Evolutionary conservation across 805 yeast genomes (phyloP).

Genomic region (Clavispora carvajalis): DNA sequence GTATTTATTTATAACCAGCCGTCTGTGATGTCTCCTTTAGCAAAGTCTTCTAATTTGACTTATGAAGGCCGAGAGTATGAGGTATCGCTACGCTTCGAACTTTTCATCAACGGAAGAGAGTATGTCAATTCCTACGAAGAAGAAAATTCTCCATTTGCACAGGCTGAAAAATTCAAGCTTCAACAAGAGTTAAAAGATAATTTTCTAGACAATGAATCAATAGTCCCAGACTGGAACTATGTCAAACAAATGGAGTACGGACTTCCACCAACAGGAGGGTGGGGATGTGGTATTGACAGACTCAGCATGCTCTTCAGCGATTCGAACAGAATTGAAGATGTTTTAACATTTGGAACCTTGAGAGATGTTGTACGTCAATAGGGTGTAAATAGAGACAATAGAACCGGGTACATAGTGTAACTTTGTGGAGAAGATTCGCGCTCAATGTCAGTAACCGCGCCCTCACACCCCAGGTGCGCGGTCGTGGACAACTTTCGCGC

Average conservation of each 20-base stretch:
- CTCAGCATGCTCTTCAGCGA: constrained; percentile 73
- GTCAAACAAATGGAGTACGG: constrained; percentile 84
- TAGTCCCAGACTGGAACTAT: constrained; percentile 68
- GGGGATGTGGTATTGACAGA: constrained; percentile 94
- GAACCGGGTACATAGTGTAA: constrained; percentile 1
- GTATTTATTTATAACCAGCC: constrained; percentile 82
- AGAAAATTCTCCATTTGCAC: constrained; percentile 81
- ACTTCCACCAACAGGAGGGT: constrained; percentile 96
- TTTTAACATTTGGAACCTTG: constrained; percentile 68
- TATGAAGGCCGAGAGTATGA: constrained; percentile 28
- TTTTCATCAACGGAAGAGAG: constrained; percentile 76
- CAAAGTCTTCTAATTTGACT: constrained; percentile 50
- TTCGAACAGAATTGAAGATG: constrained; percentile 63
- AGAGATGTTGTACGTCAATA: constrained; percentile 64
- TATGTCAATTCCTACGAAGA: constrained; percentile 93
- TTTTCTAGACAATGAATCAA: constrained; percentile 54
- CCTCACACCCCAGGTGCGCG: neutral
- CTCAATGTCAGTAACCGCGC: neutral
- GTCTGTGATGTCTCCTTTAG: constrained; percentile 76
- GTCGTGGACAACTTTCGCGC: neutral
- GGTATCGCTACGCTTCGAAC: constrained; percentile 71
- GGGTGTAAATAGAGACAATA: neutral
- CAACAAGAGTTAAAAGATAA: constrained; percentile 50
- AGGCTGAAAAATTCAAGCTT: constrained; percentile 51
- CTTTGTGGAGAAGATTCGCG: neutral